These are phyloP conservation scores for Primulina tabacum DNA, from an alignment of 257 asterid genomes.

Conservation along the genomic window DNA sequence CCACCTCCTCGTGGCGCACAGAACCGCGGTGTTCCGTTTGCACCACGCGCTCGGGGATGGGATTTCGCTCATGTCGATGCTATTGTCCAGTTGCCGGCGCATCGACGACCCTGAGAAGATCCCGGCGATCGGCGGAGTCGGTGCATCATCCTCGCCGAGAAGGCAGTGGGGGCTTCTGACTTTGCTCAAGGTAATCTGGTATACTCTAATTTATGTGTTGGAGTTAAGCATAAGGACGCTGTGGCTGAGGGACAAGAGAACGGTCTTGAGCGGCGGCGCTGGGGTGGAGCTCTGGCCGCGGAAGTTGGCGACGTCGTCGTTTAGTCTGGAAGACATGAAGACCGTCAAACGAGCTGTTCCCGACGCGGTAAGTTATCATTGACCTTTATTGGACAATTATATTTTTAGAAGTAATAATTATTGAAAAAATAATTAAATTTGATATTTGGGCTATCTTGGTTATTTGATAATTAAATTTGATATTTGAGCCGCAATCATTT, in stretches of 20 bases:
- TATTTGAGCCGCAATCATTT: background rate
- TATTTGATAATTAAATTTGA: no score
- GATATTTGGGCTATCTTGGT: no score
- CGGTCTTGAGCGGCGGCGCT: constrained; percentile 43
- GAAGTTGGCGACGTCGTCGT: constrained; percentile 45
- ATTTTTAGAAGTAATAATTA: no score
- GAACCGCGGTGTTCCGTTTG: constrained; percentile 44
- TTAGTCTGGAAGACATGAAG: constrained; percentile 50
- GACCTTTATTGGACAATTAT: background rate
- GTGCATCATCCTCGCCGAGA: constrained; percentile 27
- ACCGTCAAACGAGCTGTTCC: constrained; percentile 37
- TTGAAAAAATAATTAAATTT: no score
- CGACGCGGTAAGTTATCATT: constrained; percentile 33
- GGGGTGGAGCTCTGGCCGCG: constrained; percentile 65
- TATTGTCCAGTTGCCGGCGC: constrained; percentile 55
- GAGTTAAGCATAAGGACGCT: constrained; percentile 29
- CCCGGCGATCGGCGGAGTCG: constrained; percentile 42
- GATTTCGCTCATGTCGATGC: constrained; percentile 69
- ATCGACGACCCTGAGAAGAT: constrained; percentile 44
- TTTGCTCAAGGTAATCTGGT: constrained; percentile 33
- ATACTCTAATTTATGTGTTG: constrained; percentile 31
- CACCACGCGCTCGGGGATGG: constrained; percentile 95
- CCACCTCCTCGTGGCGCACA: constrained; percentile 62
- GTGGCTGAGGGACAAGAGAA: constrained; percentile 37
- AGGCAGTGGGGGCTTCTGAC: constrained; percentile 24